Percentiles rank a stretch among this genome's conserved stretches.
Evolutionary conservation across 2,329 filamentous ascomycete species (phyloP).

Genomic region (Neonectria faginata): DNA sequence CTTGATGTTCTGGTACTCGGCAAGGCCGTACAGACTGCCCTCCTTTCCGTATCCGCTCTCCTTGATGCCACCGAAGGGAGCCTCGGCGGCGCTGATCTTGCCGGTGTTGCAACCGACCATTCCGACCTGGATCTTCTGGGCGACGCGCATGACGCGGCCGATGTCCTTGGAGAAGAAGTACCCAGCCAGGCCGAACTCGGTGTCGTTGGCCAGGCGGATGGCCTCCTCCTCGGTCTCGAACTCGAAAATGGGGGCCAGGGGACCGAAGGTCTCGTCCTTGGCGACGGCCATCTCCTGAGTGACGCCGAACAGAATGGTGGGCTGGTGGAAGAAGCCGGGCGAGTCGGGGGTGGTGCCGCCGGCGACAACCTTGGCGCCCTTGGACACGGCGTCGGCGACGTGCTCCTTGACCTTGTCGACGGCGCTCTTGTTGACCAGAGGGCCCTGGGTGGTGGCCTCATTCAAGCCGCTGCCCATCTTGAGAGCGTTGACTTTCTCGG

Average conservation of each 20-base stretch:
- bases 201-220: conserved; percentile 53
- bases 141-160: conserved; percentile 57
- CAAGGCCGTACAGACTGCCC: conserved; percentile 59
- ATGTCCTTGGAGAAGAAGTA: conserved; percentile 51
- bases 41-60: conserved; percentile 53
- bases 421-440: conserved; percentile 73
- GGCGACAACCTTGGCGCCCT: conserved; percentile 68
- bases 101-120: conserved; percentile 70
- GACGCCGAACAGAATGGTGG: conserved; percentile 74
- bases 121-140: conserved; percentile 69
- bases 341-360: conserved; percentile 74
- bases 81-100: conserved; percentile 50
- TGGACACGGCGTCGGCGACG: conserved; percentile 69
- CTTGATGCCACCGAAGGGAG: conserved; percentile 52
- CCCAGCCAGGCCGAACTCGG: conserved; percentile 53
- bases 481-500: conserved; percentile 46
- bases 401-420: conserved; percentile 71
- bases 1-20: conserved; percentile 61
- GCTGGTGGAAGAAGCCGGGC: conserved; percentile 74
- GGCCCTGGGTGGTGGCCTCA: conserved; percentile 46
- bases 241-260: conserved; percentile 45
- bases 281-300: conserved; percentile 47
- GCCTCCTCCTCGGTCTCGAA: conserved; percentile 55
- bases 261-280: conserved; percentile 50
- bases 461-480: conserved; percentile 46